Conservation (phyloP, 768 basidiomycete genomes). For the Trametes cingulata region DNA sequence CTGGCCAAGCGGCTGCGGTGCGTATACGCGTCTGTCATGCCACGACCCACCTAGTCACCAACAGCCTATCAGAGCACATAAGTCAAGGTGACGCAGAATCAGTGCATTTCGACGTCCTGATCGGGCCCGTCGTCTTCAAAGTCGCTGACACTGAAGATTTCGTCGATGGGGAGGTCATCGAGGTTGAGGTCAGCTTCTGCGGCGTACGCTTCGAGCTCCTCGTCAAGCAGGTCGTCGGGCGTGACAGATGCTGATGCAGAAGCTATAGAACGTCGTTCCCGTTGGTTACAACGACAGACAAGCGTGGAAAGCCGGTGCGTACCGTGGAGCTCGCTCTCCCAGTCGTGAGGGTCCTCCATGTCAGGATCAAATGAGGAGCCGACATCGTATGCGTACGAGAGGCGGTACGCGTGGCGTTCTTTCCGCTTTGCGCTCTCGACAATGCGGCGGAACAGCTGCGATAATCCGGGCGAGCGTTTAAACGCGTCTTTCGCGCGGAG, state of each 20-base stretch:
- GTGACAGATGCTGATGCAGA: conserved; percentile 27
- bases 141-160: conserved; percentile 30
- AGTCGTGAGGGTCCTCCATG: conserved; percentile 59
- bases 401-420: conserved; percentile 51
- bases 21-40: background rate
- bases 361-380: conserved; percentile 78
- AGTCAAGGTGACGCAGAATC: too few species aligned
- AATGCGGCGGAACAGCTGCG: conserved; percentile 68
- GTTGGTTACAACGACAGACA: background rate
- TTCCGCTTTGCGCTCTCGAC: conserved; percentile 55
- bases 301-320: conserved; percentile 7
- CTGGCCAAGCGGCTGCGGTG: background rate
- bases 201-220: conserved; percentile 60
- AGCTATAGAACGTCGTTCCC: background rate
- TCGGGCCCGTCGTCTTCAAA: conserved; percentile 27
- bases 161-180: conserved; percentile 31
- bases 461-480: background rate
- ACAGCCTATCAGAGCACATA: too few species aligned
- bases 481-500: background rate
- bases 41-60: background rate
- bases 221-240: conserved; percentile 54
- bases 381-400: conserved; percentile 68
- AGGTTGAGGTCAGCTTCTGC: conserved; percentile 44
- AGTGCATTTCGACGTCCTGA: conserved; percentile 23
- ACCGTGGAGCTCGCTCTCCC: conserved; percentile 61